These are phyloP conservation scores for Hypoxylon lienhwacheense DNA, from an alignment of 495 filamentous ascomycete genomes.

Conservation along the genomic window DNA sequence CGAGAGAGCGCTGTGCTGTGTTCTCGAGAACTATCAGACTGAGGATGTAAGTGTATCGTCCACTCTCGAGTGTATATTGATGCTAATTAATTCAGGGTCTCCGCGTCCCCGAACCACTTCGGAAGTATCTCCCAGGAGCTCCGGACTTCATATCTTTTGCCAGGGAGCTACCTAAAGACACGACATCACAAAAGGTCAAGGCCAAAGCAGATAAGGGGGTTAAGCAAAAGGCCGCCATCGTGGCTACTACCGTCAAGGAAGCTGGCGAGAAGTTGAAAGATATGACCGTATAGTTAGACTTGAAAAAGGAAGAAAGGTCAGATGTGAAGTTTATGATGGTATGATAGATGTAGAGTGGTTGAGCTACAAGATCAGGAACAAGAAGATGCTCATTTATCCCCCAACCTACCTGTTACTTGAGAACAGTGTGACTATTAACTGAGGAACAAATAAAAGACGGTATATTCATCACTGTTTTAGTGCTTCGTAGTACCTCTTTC, in stretches of 20 bases:
- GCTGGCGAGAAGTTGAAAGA: slow-evolving; percentile 33
- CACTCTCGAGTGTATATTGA: background rate
- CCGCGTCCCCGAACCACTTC: slow-evolving; percentile 79
- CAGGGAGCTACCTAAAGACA: slow-evolving; percentile 75
- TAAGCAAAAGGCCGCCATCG: slow-evolving; percentile 25
- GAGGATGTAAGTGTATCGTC: slow-evolving; percentile 63
- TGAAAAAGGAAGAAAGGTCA: background rate
- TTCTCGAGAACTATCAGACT: slow-evolving; percentile 95
- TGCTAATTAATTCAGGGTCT: slow-evolving; percentile 61
- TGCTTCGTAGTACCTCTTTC: too few relatives aligned
- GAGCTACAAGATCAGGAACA: too few relatives aligned
- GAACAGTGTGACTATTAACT: too few relatives aligned
- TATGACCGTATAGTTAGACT: slow-evolving; percentile 23
- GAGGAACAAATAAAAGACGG: too few relatives aligned
- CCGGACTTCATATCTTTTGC: slow-evolving; percentile 85
- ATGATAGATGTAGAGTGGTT: background rate
- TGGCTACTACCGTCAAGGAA: slow-evolving; percentile 20
- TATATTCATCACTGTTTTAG: too few relatives aligned
- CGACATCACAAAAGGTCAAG: slow-evolving; percentile 48
- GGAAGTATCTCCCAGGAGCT: slow-evolving; percentile 88
- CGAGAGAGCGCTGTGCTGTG: slow-evolving; percentile 88
- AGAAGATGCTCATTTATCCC: too few relatives aligned
- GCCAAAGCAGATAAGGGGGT: slow-evolving; percentile 30
- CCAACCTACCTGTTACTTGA: too few relatives aligned
- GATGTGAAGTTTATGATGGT: background rate